Conservation (phyloP, 2,329 filamentous ascomycete species). For the Chaetomium globosum region DNA sequence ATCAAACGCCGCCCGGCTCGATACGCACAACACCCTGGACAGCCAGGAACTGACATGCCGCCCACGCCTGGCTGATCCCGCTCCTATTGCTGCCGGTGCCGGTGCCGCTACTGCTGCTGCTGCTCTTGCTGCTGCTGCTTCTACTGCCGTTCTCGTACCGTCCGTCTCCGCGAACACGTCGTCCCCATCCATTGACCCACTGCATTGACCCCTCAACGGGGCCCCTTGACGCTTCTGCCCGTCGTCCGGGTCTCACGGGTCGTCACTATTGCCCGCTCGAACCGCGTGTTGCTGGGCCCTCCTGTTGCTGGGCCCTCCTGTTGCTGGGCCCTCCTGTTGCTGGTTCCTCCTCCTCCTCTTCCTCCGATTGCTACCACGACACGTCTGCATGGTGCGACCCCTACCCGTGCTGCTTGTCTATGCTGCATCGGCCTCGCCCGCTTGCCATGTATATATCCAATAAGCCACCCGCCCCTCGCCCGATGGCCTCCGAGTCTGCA, state of each 20-base stretch:
- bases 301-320: conserved; percentile 13
- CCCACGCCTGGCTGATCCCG: conserved; percentile 2
- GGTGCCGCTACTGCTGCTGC: too few species aligned
- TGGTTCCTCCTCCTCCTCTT: conserved; percentile 12
- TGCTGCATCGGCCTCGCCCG: conserved; percentile 28
- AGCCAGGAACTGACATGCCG: conserved; percentile 25
- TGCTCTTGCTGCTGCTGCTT: background rate
- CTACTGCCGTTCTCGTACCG: conserved; percentile 27
- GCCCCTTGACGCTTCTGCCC: conserved; percentile 17
- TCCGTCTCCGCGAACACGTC: conserved; percentile 25
- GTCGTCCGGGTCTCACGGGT: conserved; percentile 17
- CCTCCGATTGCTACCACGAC: conserved; percentile 29
- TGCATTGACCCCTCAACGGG: conserved; percentile 14
- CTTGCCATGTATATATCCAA: conserved; percentile 35
- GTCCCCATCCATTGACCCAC: conserved; percentile 18
- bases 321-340: conserved; percentile 1
- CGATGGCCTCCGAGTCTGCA: conserved; percentile 25
- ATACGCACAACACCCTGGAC: conserved; percentile 7
- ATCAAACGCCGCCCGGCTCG: conserved; percentile 10
- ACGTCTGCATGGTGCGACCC: conserved; percentile 35
- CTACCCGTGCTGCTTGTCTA: conserved; percentile 27
- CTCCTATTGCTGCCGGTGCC: background rate
- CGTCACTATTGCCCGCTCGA: conserved; percentile 23
- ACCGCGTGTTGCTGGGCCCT: background rate
- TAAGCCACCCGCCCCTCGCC: conserved; percentile 31